Base-by-base conservation (phyloP, 306 rosid genomes). In the Fagus crenata region DNA sequence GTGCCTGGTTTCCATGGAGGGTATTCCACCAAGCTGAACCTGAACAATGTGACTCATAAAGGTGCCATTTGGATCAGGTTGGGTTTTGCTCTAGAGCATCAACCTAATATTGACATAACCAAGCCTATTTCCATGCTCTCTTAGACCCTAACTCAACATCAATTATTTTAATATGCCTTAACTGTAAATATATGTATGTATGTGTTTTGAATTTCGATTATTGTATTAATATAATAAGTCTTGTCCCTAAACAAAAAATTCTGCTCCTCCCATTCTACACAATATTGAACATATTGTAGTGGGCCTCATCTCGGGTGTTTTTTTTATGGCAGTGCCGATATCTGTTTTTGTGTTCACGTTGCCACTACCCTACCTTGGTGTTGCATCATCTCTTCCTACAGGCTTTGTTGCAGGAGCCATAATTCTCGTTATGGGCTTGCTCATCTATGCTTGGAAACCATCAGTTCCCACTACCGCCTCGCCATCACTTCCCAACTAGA, bases 301-400 rank as follows among this genome's bases (percentile, higher is more conserved):
- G 49, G 49, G 73, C 11, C 28, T 75, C 33, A 32, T 7, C 67
- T 83, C 56, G 32, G 63, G 13, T 79, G 36, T 42, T 86, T 79
- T 65, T 42, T 86, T 15, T 70, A 72, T 85, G 80, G 82, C 98
- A 93, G 98, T 93, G 69, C 98, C 98, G 5, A 90, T 90, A 59
- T 85, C 98, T 0, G 82, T 90, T 43, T 93, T 79, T 54, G 58
- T 90, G 83, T 90, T 93, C 89, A 93, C 98, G 6, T 78, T 93
- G 85, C 97, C 96, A 17, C 83, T 93, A 56, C 97, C 97, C 46
- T 90, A 87, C 87, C 85, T 93, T 28, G 97, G 93, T 0, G 89
- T 89, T 65, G 89, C 90, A 11, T 80, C 94, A 35, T 78, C 98
- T 31, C 88, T 93, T 82, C 98, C 98, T 7, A 63, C 87, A 32